Base-by-base conservation (phyloP, 2,329 filamentous ascomycete species). In the Ramularia endophylla region DNA sequence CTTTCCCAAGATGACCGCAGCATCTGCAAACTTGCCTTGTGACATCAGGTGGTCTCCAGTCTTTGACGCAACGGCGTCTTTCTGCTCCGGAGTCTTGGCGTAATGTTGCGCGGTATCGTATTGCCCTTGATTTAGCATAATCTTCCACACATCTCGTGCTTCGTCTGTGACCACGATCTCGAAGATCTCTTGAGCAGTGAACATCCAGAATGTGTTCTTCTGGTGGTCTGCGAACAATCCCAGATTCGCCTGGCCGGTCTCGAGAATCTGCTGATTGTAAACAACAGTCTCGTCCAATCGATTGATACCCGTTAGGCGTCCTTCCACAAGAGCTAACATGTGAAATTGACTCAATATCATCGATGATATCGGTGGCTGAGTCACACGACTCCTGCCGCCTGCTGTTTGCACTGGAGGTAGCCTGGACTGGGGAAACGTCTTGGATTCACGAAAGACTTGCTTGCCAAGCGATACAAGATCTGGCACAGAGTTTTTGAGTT, bases 171-270 rank as follows among this genome's bases (percentile, higher is more conserved):
- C 83, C 9, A 92, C 85, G 44, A 98, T 83, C 66, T 98, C 92
- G 54, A 88, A 95, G 37, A 98, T 95, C 57, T 94, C 88, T 42
- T 86, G 77, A 0, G 79, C 77, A 0, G 90, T 97, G 59, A 97
- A 94, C 2, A 98, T 75, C 92, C 94, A 98, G 60, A 90, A 95
- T 0, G 92, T 98, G 58, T 90, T 94, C 70, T 95, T 95, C 63
- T 92, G 90, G 46, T 85, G 77, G 63, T 98, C 92, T 7, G 90
- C 82, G 37, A 88, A 83, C 13, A 98, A 75, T 0, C 86, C 88
- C n/a, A 98, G 70, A 4, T 83, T 80, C 55, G 75, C 81, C 55
- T 95, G 85, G 0, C 84, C 85, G 4, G 80, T 75, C 41, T 90
- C 84, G 11, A 97, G 71, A 4, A 98, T 83, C 16, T 81, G 73